Evolutionary conservation across 495 filamentous ascomycete genomes (phyloP).

Genomic region (Tuber borchii): DNA sequence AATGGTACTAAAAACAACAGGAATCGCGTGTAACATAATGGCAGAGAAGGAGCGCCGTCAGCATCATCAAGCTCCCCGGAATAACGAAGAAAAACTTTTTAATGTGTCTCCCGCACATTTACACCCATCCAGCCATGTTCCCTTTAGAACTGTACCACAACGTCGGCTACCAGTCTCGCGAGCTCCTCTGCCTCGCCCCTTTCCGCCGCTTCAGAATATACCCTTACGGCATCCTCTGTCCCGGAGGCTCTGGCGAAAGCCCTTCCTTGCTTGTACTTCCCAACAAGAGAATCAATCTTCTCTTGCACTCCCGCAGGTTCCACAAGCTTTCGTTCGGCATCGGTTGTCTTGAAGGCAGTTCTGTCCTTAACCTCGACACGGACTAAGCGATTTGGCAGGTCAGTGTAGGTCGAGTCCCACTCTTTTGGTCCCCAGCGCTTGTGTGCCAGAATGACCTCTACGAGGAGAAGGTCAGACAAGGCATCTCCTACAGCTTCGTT

Average conservation of each 20-base stretch:
- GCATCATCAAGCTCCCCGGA: not conserved
- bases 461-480: conserved; percentile 89
- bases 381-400: conserved; percentile 89
- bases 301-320: conserved; percentile 70
- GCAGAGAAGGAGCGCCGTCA: not conserved
- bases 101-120: not conserved
- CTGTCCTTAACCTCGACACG: conserved; percentile 85
- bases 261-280: conserved; percentile 83
- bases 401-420: conserved; percentile 90
- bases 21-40: not conserved
- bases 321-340: conserved; percentile 82
- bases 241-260: conserved; percentile 88
- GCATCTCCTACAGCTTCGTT: conserved; percentile 98
- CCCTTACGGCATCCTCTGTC: conserved; percentile 91
- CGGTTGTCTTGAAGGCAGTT: conserved; percentile 77
- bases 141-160: conserved; percentile 49
- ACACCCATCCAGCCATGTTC: not conserved
- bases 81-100: not conserved
- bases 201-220: conserved; percentile 93
- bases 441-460: conserved; percentile 91
- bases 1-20: not conserved
- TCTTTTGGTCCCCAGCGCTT: conserved; percentile 84
- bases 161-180: conserved; percentile 68
- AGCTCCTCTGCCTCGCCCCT: conserved; percentile 78
- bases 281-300: conserved; percentile 77